These are phyloP conservation scores for Gonium pectorale DNA, from an alignment of 139 green algal genomes.

Conservation along the genomic window DNA sequence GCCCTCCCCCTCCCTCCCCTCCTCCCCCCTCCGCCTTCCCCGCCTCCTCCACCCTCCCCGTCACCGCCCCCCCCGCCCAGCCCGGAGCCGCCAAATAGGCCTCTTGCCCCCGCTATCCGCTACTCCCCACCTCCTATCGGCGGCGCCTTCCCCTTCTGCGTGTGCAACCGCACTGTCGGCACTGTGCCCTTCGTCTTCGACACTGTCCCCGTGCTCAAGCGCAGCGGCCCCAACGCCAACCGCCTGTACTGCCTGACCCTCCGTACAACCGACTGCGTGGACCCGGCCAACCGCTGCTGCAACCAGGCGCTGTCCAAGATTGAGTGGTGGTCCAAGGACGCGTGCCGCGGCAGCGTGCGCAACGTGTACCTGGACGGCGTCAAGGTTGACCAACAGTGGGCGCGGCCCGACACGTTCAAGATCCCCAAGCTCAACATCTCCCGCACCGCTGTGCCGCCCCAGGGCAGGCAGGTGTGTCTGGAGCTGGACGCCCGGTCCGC, in stretches of 20 bases:
- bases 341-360: slow-evolving; percentile 10
- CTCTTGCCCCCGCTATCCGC: not conserved
- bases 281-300: slow-evolving; percentile 18
- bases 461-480: slow-evolving; percentile 1
- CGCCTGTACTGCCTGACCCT: slow-evolving; percentile 10
- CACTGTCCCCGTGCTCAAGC: not conserved
- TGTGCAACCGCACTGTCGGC: slow-evolving; percentile 23
- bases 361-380: not conserved
- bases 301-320: not conserved
- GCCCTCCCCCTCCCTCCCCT: not conserved
- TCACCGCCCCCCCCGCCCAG: not conserved
- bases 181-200: slow-evolving; percentile 14
- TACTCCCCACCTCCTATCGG: not conserved
- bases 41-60: not conserved
- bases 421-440: not conserved
- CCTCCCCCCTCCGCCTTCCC: not conserved
- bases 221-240: not conserved
- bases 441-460: not conserved
- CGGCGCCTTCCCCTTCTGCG: slow-evolving; percentile 22
- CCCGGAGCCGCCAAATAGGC: not conserved
- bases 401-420: slow-evolving; percentile 1
- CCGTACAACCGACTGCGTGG: not conserved
- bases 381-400: slow-evolving; percentile 39
- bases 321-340: slow-evolving; percentile 33
- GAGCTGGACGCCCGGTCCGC: not conserved